Conservation (phyloP, 1,284 basidiomycete genomes). For the Puccinia hordei region DNA sequence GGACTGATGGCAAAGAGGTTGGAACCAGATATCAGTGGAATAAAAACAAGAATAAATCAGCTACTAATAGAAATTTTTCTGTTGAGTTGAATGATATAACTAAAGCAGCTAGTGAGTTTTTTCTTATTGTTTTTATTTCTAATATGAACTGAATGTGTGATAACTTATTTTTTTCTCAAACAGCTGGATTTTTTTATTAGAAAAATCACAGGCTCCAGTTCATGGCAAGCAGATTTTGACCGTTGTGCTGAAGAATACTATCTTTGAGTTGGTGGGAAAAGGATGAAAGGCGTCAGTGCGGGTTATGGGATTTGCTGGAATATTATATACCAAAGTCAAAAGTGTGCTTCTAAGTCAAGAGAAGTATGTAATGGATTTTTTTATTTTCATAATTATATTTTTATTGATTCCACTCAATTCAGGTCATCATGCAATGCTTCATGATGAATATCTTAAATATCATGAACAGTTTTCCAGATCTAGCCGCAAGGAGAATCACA, state of each 20-base stretch:
- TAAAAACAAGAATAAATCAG: neutral
- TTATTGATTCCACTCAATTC: neutral
- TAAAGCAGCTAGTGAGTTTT: neutral
- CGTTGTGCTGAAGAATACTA: neutral
- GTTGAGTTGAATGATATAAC: constrained; percentile 11
- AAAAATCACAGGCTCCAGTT: constrained; percentile 6
- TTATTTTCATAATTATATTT: neutral
- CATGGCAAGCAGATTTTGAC: constrained; percentile 23
- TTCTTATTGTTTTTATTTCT: neutral
- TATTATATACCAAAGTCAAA: constrained; percentile 19
- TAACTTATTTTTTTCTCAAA: neutral
- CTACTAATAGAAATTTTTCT: neutral
- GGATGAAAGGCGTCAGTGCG: neutral
- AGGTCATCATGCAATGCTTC: constrained; percentile 17
- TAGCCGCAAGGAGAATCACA: neutral
- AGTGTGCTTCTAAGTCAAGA: constrained; percentile 11
- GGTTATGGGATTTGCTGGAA: constrained; percentile 31
- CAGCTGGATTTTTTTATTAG: constrained; percentile 4
- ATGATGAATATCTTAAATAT: constrained; percentile 6
- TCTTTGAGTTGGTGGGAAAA: neutral
- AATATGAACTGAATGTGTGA: neutral
- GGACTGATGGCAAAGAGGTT: neutral
- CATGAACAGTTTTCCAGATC: neutral
- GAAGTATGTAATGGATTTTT: neutral
- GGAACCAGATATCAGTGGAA: neutral